phyloP scores from a whole-genome alignment of 1,284 basidiomycete genomes.

The Microbotryum scabiosae region DNA sequence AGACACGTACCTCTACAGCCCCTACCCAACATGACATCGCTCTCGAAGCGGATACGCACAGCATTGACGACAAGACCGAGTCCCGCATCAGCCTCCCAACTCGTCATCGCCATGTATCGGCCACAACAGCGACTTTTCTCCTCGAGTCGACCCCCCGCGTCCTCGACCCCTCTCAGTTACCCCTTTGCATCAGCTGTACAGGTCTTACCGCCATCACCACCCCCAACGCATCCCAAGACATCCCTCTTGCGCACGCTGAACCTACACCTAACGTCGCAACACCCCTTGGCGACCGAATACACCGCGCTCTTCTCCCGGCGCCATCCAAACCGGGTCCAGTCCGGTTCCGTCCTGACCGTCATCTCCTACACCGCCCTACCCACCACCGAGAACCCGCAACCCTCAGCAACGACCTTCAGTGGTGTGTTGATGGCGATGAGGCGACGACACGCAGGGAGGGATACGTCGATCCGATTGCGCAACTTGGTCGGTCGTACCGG shows the following conservation, averaged over 20 bases:
- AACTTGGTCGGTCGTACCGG: conserved; percentile 82
- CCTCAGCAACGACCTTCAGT: conserved; percentile 66
- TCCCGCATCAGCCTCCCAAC: neutral
- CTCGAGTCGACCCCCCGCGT: too few relatives aligned
- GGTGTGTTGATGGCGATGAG: conserved; percentile 74
- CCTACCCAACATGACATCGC: neutral
- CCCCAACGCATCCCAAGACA: neutral
- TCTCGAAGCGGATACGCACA: neutral
- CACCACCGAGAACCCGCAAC: conserved; percentile 42
- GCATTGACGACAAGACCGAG: conserved; percentile 1
- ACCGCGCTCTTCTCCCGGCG: conserved; percentile 53
- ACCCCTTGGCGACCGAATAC: conserved; percentile 10
- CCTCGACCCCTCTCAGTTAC: conserved; percentile 7
- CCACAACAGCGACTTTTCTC: too few relatives aligned
- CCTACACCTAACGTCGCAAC: conserved; percentile 23
- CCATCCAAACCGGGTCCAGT: conserved; percentile 56
- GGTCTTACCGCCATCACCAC: conserved; percentile 1
- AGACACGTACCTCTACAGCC: too few relatives aligned
- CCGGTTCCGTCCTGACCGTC: conserved; percentile 73
- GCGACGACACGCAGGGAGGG: conserved; percentile 57
- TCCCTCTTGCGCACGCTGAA: conserved; percentile 29
- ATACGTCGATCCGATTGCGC: conserved; percentile 71
- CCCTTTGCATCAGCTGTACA: conserved; percentile 15
- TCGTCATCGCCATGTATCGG: neutral
- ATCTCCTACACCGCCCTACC: conserved; percentile 41